Conservation (phyloP, 768 basidiomycete species). For the Coprinellus aureogranulatus region DNA sequence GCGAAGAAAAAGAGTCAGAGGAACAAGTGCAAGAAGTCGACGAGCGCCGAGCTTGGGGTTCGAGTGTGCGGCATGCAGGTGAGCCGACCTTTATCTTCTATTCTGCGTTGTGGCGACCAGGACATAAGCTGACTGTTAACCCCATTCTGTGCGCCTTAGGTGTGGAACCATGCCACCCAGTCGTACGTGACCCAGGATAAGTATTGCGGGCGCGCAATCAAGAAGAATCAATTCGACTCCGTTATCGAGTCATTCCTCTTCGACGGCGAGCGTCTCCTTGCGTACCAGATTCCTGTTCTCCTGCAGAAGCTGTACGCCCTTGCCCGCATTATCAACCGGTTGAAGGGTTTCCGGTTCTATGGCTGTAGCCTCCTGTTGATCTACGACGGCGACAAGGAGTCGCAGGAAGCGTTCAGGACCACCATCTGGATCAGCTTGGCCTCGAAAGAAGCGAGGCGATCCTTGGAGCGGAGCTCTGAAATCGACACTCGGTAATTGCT, state of each 20-base stretch:
- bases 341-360: conserved; percentile 97
- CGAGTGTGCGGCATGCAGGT: conserved; percentile 99
- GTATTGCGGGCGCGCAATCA: conserved; percentile 90
- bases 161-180: conserved; percentile 85
- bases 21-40: conserved; percentile 96
- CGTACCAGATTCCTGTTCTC: conserved; percentile 88
- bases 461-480: conserved; percentile 62
- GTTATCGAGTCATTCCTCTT: conserved; percentile 81
- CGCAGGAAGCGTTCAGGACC: conserved; percentile 71
- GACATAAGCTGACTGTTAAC: too few relatives aligned
- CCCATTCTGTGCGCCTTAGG: conserved; percentile 44
- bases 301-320: conserved; percentile 92
- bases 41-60: conserved; percentile 86
- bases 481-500: too few relatives aligned
- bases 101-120: background rate
- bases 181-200: conserved; percentile 94
- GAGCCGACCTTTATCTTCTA: conserved; percentile 25
- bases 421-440: conserved; percentile 63
- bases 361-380: conserved; percentile 95
- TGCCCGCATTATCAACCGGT: conserved; percentile 81
- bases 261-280: conserved; percentile 79
- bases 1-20: conserved; percentile 97
- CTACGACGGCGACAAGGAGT: conserved; percentile 92
- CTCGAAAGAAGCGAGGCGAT: conserved; percentile 76
- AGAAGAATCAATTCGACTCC: conserved; percentile 77